Evolutionary conservation across 169 alveolate species (phyloP), one percentile per base, ranked within the genome.

Genomic region (Babesia microti): DNA sequence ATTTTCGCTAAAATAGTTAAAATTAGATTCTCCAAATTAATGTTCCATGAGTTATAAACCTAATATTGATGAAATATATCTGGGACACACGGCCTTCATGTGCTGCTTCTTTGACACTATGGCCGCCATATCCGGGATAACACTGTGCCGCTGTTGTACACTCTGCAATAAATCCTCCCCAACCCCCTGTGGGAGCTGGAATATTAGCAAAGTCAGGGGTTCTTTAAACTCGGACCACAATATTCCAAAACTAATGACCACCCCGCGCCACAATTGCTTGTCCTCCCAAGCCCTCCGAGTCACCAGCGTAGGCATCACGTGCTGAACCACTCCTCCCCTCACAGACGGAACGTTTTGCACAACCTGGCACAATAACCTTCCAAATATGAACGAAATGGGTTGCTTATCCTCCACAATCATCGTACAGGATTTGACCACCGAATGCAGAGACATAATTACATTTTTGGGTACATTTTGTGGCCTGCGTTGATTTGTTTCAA

Each of bases 151-250:
- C 3, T 42, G 37, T 17, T 63, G 69, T 15, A 63, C 50, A 24
- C 68, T 46, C 61, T 51, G 42, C 21, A 63, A 23, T n/a, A 53
- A 35, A 7, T 44, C 49, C 45, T 63, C 59, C 24, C 54, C 69
- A 19, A 35, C 33, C 26, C 35, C 47, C 40, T 44, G 55, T n/a
- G 75, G 75, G 32, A 63, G 46, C 22, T 32, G 59, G 19, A 45
- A 44, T 7, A 51, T 32, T 9, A 49, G 24, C 44, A 48, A 11
- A 32, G 48, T 32, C 32, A 63, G 44, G n/a, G 51, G 59, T 21
- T 63, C 75, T 55, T 63, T 63, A 28, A 41, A 53, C 12, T 51
- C 47, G n/a, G 55, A 47, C 75, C 75, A 63, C 14, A 63, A 55
- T 22, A 60, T 54, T 28, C 59, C 41, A 32, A 63, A 46, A 42